phyloP scores from a whole-genome alignment of 192 early-diverging fungal species.

The Entomortierella chlamydospora region DNA sequence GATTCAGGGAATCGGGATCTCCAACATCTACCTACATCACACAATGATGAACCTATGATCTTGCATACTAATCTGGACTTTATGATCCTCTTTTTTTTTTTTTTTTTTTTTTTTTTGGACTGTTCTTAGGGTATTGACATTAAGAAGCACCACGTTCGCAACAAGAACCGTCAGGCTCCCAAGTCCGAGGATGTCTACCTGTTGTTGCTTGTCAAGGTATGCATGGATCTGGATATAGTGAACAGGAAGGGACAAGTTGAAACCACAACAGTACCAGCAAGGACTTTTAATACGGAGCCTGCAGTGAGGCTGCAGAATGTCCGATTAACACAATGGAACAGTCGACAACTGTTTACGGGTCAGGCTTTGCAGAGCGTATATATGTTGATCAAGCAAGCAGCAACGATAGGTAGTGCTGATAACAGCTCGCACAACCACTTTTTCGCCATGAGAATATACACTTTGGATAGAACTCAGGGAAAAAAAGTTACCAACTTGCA shows the following conservation, averaged over 20 bases:
- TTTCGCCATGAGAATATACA: no score
- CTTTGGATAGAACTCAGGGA: no score
- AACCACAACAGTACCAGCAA: no score
- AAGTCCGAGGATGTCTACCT: constrained; percentile 98
- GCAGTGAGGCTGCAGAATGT: no score
- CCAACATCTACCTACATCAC: not conserved
- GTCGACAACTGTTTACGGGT: no score
- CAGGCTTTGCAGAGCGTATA: no score
- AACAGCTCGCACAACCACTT: no score
- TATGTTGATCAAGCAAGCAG: no score
- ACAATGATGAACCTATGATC: constrained; percentile 39
- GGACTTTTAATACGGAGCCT: no score
- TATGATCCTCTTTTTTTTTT: not conserved
- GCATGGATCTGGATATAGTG: constrained; percentile 15
- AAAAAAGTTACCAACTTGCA: no score
- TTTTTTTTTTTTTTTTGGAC: not conserved
- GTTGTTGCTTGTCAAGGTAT: constrained; percentile 96
- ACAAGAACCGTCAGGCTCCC: constrained; percentile 87
- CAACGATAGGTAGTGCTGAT: no score
- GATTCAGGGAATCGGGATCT: constrained; percentile 10
- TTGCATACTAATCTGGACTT: constrained; percentile 21
- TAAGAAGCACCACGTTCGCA: constrained; percentile 99
- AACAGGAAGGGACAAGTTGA: not conserved
- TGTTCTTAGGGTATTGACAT: constrained; percentile 95
- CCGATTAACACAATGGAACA: no score